Conservation (phyloP, 768 basidiomycete genomes). For the Russula virescens region DNA sequence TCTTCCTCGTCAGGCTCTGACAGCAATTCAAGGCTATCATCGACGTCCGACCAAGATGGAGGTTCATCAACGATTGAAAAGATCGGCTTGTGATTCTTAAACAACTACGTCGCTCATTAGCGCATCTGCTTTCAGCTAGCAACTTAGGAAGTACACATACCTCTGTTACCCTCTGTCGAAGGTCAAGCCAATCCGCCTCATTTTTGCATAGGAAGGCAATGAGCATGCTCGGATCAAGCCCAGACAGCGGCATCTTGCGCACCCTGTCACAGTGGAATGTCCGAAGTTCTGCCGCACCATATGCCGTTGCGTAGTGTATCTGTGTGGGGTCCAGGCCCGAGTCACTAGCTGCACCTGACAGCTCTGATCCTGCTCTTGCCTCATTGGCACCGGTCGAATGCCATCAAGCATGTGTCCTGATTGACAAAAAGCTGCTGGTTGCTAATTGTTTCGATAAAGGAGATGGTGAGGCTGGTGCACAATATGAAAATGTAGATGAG, state of each 20-base stretch:
- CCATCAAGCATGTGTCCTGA: constrained; percentile 31
- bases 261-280: constrained; percentile 99
- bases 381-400: constrained; percentile 34
- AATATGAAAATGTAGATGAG: constrained; percentile 45
- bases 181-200: constrained; percentile 81
- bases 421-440: constrained; percentile 34
- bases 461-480: constrained; percentile 55
- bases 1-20: constrained; percentile 72
- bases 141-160: constrained; percentile 44
- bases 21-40: constrained; percentile 74
- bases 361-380: constrained; percentile 26
- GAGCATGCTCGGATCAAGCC: constrained; percentile 95
- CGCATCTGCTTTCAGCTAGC: neutral
- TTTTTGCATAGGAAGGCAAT: constrained; percentile 85
- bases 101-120: constrained; percentile 34
- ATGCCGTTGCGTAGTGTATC: constrained; percentile 67
- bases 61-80: constrained; percentile 87
- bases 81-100: constrained; percentile 50
- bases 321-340: constrained; percentile 39
- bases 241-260: constrained; percentile 87
- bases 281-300: constrained; percentile 62
- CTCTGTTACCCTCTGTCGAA: constrained; percentile 63
- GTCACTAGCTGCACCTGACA: constrained; percentile 13
- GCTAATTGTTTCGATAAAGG: constrained; percentile 64
- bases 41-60: constrained; percentile 75